Evolutionary conservation across 805 yeast species (phyloP), one percentile per base, ranked within the genome.

Genomic region (Yarrowia alimentaria): DNA sequence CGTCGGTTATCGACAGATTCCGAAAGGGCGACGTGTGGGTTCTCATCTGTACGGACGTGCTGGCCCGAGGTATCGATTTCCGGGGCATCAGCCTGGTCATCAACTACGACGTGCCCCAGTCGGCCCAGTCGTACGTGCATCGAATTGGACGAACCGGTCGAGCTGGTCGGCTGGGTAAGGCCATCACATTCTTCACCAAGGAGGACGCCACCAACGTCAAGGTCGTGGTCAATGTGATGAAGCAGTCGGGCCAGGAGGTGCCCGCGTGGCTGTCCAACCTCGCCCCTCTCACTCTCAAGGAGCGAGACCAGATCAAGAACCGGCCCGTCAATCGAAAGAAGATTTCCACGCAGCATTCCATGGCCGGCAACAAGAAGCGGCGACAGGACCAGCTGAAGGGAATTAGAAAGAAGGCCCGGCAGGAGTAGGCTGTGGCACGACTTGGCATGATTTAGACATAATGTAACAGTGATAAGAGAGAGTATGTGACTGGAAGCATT

Each of bases 141-240:
- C 80, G 99, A 70, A 87, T 93, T 61, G 99, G 99, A 67, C 84
- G 99, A 74, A 91, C 99, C 2, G 99, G 99, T 58, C 83, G 99
- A 75, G 96, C 88, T 50, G 96, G 95, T 1, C 79, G 84, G 54
- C 61, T 69, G 7, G 99, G 99, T 53, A 76, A 76, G 59, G 97
- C 98, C 0, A 79, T 93, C 14, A 93, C 99, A 0, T 82, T 90
- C 57, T 93, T 85, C 70, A 91, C 99, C 19, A 90, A 89, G 63
- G 95, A 87, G 56, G 99, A 93, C 64, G 68, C 77, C 3, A 65
- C 76, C 52, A 79, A 85, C 2, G 76, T 93, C 35, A 85, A 85
- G 63, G 85, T 93, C 8, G 85, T 93, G 33, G 78, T 91, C 21
- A 93, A 90, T 62, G 98, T 93, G 12, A 91, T 93, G 96, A 85